A percentile compares a stretch with the other conserved stretches of the same genome.
These are phyloP conservation scores for Vanrija humicola DNA, from an alignment of 1,284 basidiomycete genomes.

Conservation along the genomic window DNA sequence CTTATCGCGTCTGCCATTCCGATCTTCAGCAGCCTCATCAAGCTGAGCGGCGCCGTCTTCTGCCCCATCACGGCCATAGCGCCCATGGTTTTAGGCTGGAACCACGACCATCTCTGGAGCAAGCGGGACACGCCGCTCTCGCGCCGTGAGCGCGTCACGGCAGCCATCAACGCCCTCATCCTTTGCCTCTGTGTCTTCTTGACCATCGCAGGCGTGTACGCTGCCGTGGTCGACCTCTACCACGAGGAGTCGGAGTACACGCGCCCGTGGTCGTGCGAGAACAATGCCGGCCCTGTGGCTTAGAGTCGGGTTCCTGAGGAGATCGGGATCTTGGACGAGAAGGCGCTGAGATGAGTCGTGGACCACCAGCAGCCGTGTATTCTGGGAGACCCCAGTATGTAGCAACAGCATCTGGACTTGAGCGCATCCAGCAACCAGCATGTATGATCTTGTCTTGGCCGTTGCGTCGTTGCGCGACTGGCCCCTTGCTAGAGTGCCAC, in stretches of 20 bases:
- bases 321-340: too few species aligned
- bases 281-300: slow-evolving; percentile 14
- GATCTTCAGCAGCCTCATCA: slow-evolving; percentile 27
- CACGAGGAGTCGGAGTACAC: slow-evolving; percentile 6
- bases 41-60: slow-evolving; percentile 29
- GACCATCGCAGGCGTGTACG: slow-evolving; percentile 30
- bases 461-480: too few species aligned
- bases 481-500: too few species aligned
- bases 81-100: slow-evolving; percentile 31
- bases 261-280: slow-evolving; percentile 25
- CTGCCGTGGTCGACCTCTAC: slow-evolving; percentile 24
- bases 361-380: too few species aligned
- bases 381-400: too few species aligned
- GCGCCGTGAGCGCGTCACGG: slow-evolving; percentile 6
- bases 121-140: slow-evolving; percentile 9
- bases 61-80: slow-evolving; percentile 18
- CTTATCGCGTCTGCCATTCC: slow-evolving; percentile 22
- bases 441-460: too few species aligned
- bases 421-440: too few species aligned
- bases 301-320: too few species aligned
- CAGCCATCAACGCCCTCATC: slow-evolving; percentile 28
- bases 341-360: too few species aligned
- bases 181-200: slow-evolving; percentile 23
- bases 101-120: slow-evolving; percentile 21
- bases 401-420: too few species aligned